These are phyloP conservation scores for Auxenochlorella pyrenoidosa DNA, from an alignment of 139 green algal genomes.

Conservation along the genomic window DNA sequence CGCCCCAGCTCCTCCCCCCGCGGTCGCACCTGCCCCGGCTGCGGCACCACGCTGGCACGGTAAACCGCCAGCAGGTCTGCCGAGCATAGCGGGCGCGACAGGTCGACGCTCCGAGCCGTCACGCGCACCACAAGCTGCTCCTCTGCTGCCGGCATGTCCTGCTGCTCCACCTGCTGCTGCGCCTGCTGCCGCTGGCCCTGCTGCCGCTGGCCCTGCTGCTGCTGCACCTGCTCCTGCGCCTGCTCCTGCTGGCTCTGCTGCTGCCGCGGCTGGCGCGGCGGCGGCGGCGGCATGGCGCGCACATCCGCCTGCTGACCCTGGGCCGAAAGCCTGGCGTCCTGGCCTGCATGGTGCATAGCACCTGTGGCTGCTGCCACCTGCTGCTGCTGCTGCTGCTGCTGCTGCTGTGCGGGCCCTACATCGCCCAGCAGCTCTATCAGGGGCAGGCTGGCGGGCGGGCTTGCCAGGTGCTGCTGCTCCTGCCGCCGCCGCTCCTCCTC, in stretches of 20 bases:
- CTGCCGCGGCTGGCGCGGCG: neutral
- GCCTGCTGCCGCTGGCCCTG: neutral
- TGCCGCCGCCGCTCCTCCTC: too few species aligned
- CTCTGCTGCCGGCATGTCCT: neutral
- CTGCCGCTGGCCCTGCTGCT: neutral
- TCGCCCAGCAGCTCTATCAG: neutral
- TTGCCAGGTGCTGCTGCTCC: neutral
- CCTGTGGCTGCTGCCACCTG: neutral
- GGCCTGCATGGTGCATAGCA: neutral
- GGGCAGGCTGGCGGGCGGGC: too few species aligned
- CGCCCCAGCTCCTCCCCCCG: neutral
- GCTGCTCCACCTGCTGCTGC: neutral
- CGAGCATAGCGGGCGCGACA: slow-evolving; percentile 19
- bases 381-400: slow-evolving; percentile 30
- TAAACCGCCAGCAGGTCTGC: slow-evolving; percentile 22
- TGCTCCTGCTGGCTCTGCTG: neutral
- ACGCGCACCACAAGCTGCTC: slow-evolving; percentile 34
- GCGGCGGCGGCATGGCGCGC: too few species aligned
- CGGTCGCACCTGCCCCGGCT: slow-evolving; percentile 12
- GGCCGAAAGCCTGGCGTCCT: neutral
- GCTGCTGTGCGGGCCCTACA: neutral
- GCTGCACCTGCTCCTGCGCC: neutral
- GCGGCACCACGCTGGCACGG: slow-evolving; percentile 24
- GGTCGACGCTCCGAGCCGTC: slow-evolving; percentile 17
- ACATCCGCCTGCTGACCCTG: neutral